Evolutionary conservation across 1,284 basidiomycete species (phyloP), one percentile per base, ranked within the genome.

Genomic region (Trametes versicolor): DNA sequence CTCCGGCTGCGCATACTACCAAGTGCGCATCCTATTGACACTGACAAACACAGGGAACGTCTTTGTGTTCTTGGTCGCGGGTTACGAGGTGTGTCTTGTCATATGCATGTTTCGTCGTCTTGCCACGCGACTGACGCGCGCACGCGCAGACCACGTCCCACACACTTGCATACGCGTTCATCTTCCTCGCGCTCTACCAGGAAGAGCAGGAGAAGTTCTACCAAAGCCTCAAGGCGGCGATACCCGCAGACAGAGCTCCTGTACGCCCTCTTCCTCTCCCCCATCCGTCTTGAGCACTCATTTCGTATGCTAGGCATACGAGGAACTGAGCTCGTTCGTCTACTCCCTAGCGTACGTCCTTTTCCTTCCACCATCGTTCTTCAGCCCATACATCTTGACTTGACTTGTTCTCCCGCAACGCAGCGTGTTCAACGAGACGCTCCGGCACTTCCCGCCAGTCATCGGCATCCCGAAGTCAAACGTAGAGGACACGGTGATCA

Each of bases 131-230:
- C 9, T 17, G 41, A 37, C 48, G 54, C 76, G 74, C 74, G 75
- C 12, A 74, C 5, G 2, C 0, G 72, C 80, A 85, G 78, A 87
- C 85, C 0, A 80, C 82, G 3, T 83, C 83, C 0, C 82, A 87
- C 71, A 87, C 87, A 0, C 74, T 91, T 1, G 84, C 82, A 52
- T 90, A 86, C 64, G 76, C 85, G 2, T 81, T 91, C 59, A 87
- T 82, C 12, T 74, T 82, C 39, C 76, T 87, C 2, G 83, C 83
- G 0, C 70, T 85, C 19, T 81, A 91, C 71, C 87, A 82, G 2
- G 84, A 89, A 0, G 83, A 86, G 69, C 90, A 92, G 73, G 86
- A 89, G 61, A 83, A 78, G 63, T 73, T 91, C 10, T 84, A 83
- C 68, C 71, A 87, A 43, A 83, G 88, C 51, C 52, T 69, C 49